phyloP scores from a whole-genome alignment of 2,329 filamentous ascomycete species.

The Cladosporium phlei region DNA sequence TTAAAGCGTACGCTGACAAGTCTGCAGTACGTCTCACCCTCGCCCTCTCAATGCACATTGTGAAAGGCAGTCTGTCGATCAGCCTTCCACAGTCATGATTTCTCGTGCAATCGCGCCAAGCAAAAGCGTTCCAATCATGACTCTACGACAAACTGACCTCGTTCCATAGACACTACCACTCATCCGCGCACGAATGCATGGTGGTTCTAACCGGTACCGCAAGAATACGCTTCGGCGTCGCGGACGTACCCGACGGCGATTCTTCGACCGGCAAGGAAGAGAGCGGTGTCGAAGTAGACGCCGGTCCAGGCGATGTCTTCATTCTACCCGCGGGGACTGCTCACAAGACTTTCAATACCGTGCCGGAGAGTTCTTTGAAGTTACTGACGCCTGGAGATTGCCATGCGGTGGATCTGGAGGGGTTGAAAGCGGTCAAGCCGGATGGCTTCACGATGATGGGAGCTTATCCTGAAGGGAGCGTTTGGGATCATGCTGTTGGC shows the following conservation, averaged over 20 bases:
- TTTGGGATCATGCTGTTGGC: slow-evolving; percentile 50
- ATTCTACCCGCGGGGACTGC: slow-evolving; percentile 53
- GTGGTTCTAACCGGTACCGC: slow-evolving; percentile 51
- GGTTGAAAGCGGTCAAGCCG: slow-evolving; percentile 36
- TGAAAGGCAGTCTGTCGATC: too few relatives aligned
- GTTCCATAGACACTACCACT: slow-evolving; percentile 60
- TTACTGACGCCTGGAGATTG: slow-evolving; percentile 45
- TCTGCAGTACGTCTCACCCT: too few relatives aligned
- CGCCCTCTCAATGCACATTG: too few relatives aligned
- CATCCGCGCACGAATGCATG: slow-evolving; percentile 54
- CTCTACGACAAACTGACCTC: slow-evolving; percentile 48
- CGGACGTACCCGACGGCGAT: slow-evolving; percentile 43
- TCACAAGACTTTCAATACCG: slow-evolving; percentile 50
- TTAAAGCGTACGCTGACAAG: too few relatives aligned
- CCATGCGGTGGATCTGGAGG: slow-evolving; percentile 31
- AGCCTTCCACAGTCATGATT: too few relatives aligned
- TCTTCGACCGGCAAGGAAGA: slow-evolving; percentile 34
- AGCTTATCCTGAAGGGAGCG: slow-evolving; percentile 47
- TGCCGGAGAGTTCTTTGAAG: slow-evolving; percentile 35
- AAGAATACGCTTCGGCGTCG: slow-evolving; percentile 52
- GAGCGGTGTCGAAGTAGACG: slow-evolving; percentile 48
- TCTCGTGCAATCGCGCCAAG: too few relatives aligned
- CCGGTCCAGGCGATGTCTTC: slow-evolving; percentile 53
- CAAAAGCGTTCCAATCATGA: too few relatives aligned
- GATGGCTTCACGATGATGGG: slow-evolving; percentile 54